Evolutionary conservation across 768 basidiomycete species (phyloP), one percentile per base, ranked within the genome.

Genomic region (Xerocomus spinulosus): DNA sequence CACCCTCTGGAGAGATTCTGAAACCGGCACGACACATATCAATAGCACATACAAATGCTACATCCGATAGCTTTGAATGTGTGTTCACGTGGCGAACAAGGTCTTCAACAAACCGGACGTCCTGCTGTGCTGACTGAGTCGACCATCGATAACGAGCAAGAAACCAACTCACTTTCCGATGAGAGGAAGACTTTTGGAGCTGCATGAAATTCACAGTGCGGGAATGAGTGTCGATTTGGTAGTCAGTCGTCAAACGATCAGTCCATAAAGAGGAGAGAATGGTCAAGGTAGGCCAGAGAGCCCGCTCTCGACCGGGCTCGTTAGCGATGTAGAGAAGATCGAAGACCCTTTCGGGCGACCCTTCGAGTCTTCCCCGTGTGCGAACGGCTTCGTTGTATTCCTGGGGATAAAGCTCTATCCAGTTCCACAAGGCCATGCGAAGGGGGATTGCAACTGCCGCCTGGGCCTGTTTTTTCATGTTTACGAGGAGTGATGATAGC

Each of bases 401-500:
- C 5, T 72, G 69, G 0, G 89, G 85, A 58, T 84, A 87, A 20
- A 79, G 71, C 25, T 86, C 82, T 26, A 94, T 82, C 91, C 91
- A 95, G 53, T 86, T 91, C 92, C 92, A 94, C 23, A 95, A 72
- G 1, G 88, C 89, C 24, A 78, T 74, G 18, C 90, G 80, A 29
- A 95, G 74, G 23, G 85, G 80, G 23, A 78, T 71, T 0, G 90
- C 81, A 40, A 93, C 76, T 1, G 85, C 82, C 13, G 77, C 66
- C 49, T 91, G 89, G 0, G 83, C 79, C 33, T 87, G 82, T 28
- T 73, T 76, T 53, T 80, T 81, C 82, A 95, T 85, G 60, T 85
- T 87, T 20, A 94, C 80, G 24, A 95, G 78, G 4, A 90, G 73
- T 1, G 87, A 87, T 0, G 87, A 87, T 1, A 93, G 61, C 61